A percentile compares a stretch with the other conserved stretches of the same genome.
These are phyloP conservation scores for Rhodosporidiobolus sp. DNA, from an alignment of 768 basidiomycete species.

Conservation along the genomic window DNA sequence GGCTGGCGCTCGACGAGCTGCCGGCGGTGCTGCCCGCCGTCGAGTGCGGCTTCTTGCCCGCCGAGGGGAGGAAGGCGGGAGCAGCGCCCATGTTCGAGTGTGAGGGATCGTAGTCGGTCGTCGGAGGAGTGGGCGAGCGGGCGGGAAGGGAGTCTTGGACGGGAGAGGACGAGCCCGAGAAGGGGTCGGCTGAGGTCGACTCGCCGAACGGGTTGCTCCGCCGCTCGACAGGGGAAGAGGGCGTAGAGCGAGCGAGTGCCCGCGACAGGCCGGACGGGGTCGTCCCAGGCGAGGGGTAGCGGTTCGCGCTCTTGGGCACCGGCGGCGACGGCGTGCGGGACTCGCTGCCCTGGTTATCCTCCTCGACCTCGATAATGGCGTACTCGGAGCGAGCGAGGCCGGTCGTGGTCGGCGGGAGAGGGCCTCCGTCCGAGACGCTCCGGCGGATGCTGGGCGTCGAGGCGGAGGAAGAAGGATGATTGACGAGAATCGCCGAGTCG, in stretches of 20 bases:
- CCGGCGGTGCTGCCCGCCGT: background rate
- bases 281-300: background rate
- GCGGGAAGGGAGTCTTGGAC: background rate
- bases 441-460: conserved; percentile 17
- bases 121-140: background rate
- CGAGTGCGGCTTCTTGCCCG: conserved; percentile 5
- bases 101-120: conserved; percentile 34
- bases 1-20: background rate
- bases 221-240: background rate
- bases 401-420: conserved; percentile 10
- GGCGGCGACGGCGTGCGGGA: conserved; percentile 24
- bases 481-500: conserved; percentile 32
- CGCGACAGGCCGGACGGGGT: conserved; percentile 21
- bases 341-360: background rate
- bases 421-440: conserved; percentile 8
- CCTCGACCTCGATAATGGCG: conserved; percentile 32
- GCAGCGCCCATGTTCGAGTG: conserved; percentile 14
- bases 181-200: no score
- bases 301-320: background rate
- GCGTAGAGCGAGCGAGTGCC: conserved; percentile 23
- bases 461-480: conserved; percentile 1
- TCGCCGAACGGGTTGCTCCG: conserved; percentile 20
- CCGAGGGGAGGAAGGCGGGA: conserved; percentile 34
- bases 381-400: conserved; percentile 7
- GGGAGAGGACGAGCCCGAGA: background rate